phyloP scores from a whole-genome alignment of 352 stramenopile species.

The Plasmopara halstedii region DNA sequence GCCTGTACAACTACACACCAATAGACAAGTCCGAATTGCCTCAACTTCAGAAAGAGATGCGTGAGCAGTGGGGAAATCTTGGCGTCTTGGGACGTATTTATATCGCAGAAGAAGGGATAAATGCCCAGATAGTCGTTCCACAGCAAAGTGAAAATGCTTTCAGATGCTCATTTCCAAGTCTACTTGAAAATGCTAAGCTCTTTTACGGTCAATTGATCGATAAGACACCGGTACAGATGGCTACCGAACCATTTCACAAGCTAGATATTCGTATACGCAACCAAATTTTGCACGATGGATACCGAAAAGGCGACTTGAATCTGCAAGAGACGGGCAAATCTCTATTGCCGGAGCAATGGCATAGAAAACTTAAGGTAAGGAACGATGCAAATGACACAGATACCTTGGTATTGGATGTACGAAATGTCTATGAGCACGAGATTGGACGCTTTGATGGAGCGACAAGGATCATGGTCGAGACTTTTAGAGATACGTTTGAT shows the following conservation, averaged over 20 bases:
- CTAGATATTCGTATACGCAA: constrained; percentile 86
- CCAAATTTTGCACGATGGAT: constrained; percentile 89
- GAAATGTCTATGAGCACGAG: constrained; percentile 60
- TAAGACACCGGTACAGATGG: neutral
- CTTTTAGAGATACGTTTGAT: constrained; percentile 48
- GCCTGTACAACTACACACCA: constrained; percentile 48
- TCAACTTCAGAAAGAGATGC: constrained; percentile 26
- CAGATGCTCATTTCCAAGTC: constrained; percentile 15
- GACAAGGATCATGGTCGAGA: constrained; percentile 56
- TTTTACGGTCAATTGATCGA: constrained; percentile 26
- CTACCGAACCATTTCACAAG: constrained; percentile 43
- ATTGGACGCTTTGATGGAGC: constrained; percentile 51
- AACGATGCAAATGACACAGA: constrained; percentile 20
- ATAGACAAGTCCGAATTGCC: constrained; percentile 31
- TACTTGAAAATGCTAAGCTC: constrained; percentile 18
- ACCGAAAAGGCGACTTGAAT: constrained; percentile 19
- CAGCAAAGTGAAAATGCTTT: constrained; percentile 46
- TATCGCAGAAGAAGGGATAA: constrained; percentile 90
- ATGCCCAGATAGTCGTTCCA: constrained; percentile 92
- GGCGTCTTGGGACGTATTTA: constrained; percentile 79
- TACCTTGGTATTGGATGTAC: constrained; percentile 39
- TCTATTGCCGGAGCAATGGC: constrained; percentile 26
- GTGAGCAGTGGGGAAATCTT: constrained; percentile 35
- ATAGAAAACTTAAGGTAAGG: constrained; percentile 26
- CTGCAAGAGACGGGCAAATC: constrained; percentile 18